Conservation (phyloP, 2,329 filamentous ascomycete species). For the Penicillium polonicum region DNA sequence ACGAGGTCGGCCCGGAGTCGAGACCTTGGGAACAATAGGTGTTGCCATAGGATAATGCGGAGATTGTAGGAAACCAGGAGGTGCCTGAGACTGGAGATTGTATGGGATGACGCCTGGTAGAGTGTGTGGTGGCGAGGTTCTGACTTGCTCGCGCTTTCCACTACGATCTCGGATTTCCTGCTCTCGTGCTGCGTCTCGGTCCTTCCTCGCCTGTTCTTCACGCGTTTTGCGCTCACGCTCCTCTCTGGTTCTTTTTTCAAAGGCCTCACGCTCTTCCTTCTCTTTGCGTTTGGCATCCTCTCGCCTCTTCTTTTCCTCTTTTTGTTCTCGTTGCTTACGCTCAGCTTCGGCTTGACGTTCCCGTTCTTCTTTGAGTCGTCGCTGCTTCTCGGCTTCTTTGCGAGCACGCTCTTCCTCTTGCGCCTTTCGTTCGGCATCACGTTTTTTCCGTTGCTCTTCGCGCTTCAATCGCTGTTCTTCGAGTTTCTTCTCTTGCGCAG, state of each 20-base stretch:
- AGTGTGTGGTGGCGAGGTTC: conserved; percentile 59
- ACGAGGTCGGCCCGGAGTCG: conserved; percentile 73
- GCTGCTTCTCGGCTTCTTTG: conserved; percentile 82
- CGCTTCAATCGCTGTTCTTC: conserved; percentile 79
- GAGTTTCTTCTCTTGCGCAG: conserved; percentile 71
- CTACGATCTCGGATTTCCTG: conserved; percentile 45
- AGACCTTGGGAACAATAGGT: conserved; percentile 76
- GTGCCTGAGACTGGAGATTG: conserved; percentile 54
- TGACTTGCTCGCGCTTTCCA: conserved; percentile 37
- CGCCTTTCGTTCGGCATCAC: conserved; percentile 83
- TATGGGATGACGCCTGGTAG: conserved; percentile 56
- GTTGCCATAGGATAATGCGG: conserved; percentile 77
- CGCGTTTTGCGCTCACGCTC: conserved; percentile 59
- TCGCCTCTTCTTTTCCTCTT: conserved; percentile 77
- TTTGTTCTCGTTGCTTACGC: conserved; percentile 75
- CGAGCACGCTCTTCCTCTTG: conserved; percentile 83
- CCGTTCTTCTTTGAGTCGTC: conserved; percentile 76
- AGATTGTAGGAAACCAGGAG: conserved; percentile 60
- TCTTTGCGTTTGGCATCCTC: conserved; percentile 74
- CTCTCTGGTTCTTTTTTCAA: conserved; percentile 65
- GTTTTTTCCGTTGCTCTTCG: conserved; percentile 89
- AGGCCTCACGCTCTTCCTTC: conserved; percentile 58
- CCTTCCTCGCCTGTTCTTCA: conserved; percentile 53
- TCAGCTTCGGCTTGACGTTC: conserved; percentile 83
- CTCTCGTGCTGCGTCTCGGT: conserved; percentile 55